phyloP scores from a whole-genome alignment of 805 yeast species.

The Maudiozyma pseudohumilis region DNA sequence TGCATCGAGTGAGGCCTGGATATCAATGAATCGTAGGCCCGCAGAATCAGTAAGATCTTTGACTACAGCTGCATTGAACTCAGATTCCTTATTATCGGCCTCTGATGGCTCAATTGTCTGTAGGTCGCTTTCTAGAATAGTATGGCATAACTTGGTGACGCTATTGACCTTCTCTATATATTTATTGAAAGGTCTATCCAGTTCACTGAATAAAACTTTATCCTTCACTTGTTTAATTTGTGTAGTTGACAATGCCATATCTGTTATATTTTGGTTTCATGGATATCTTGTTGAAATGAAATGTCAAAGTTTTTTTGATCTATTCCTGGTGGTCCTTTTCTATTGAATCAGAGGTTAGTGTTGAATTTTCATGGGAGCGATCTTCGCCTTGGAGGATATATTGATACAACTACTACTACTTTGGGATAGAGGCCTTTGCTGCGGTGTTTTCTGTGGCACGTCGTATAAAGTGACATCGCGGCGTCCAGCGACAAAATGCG shows the following conservation, averaged over 20 bases:
- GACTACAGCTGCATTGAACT: conserved; percentile 8
- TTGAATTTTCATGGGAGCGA: too few relatives aligned
- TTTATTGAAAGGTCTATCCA: conserved; percentile 18
- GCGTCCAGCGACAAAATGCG: too few relatives aligned
- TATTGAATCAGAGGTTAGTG: too few relatives aligned
- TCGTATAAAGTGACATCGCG: too few relatives aligned
- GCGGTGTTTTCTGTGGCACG: too few relatives aligned
- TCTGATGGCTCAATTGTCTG: conserved; percentile 8
- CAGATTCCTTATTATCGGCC: not conserved
- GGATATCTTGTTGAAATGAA: not conserved
- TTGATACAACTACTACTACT: too few relatives aligned
- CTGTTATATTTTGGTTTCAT: not conserved
- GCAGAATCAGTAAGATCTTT: conserved; percentile 9
- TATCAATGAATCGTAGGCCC: conserved; percentile 17
- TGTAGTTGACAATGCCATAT: conserved; percentile 5
- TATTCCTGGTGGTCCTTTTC: too few relatives aligned
- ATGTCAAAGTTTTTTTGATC: too few relatives aligned
- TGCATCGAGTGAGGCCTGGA: conserved; percentile 20
- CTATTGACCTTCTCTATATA: conserved; percentile 18
- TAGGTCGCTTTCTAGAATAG: conserved; percentile 16
- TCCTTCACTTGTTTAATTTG: conserved; percentile 15
- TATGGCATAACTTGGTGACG: conserved; percentile 12
- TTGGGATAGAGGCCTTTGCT: too few relatives aligned
- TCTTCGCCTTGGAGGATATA: too few relatives aligned
- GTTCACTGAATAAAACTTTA: conserved; percentile 21